Evolutionary conservation across 2,329 filamentous ascomycete genomes (phyloP).

Genomic region (Scedosporium aurantiacum): DNA sequence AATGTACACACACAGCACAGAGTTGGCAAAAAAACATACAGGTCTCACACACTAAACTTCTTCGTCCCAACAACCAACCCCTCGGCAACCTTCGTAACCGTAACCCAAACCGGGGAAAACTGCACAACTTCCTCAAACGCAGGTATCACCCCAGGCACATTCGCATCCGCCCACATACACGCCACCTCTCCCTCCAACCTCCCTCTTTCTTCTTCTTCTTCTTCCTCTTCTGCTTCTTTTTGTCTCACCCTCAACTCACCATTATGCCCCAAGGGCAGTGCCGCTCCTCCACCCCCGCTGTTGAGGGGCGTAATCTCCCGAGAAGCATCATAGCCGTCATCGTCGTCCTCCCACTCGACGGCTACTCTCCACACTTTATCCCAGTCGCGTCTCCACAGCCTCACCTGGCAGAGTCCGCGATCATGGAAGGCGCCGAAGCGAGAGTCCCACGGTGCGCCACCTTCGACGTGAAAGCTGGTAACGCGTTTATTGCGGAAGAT

Average conservation of each 20-base stretch:
- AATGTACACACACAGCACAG: background rate
- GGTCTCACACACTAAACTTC: slow-evolving; percentile 44
- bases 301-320: background rate
- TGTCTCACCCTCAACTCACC: slow-evolving; percentile 10
- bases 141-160: slow-evolving; percentile 59
- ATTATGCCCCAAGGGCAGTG: slow-evolving; percentile 8
- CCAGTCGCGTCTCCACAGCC: slow-evolving; percentile 77
- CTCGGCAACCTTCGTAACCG: slow-evolving; percentile 62
- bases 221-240: slow-evolving; percentile 9
- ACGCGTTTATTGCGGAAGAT: slow-evolving; percentile 56
- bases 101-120: slow-evolving; percentile 71
- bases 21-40: background rate
- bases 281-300: slow-evolving; percentile 2
- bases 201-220: background rate
- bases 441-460: slow-evolving; percentile 45
- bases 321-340: background rate
- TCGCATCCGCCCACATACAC: slow-evolving; percentile 84
- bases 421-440: slow-evolving; percentile 55
- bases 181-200: slow-evolving; percentile 52
- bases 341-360: slow-evolving; percentile 47
- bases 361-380: slow-evolving; percentile 65
- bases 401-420: slow-evolving; percentile 54
- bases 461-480: slow-evolving; percentile 50
- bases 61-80: slow-evolving; percentile 75
- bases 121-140: slow-evolving; percentile 70